phyloP scores from a whole-genome alignment of 495 filamentous ascomycete species.

The Penicillium coffeae region DNA sequence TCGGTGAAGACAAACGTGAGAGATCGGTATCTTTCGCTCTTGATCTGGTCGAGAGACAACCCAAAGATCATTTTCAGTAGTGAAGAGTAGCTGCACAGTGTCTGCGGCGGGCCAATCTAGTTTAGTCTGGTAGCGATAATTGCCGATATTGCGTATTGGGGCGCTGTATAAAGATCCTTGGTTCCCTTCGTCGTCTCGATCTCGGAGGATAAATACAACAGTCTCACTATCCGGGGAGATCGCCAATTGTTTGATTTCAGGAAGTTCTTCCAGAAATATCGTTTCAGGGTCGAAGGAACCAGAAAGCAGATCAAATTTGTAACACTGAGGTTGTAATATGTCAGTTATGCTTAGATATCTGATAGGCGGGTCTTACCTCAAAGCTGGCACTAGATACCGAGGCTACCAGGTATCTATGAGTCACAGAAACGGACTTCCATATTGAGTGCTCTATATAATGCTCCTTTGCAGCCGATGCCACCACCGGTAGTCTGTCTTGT shows the following conservation, averaged over 20 bases:
- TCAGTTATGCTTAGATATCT: background rate
- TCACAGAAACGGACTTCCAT: slow-evolving; percentile 6
- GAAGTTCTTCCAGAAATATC: background rate
- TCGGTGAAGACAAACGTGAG: background rate
- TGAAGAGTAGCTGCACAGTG: slow-evolving; percentile 23
- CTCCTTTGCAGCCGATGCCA: background rate
- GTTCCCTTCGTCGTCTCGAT: slow-evolving; percentile 4
- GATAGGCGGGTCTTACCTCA: too few relatives aligned
- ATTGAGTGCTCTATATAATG: background rate
- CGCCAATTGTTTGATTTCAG: slow-evolving; percentile 20
- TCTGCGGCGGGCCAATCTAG: slow-evolving; percentile 19
- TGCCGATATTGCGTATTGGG: background rate
- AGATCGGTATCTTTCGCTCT: slow-evolving; percentile 4
- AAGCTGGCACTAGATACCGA: slow-evolving; percentile 1
- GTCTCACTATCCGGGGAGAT: slow-evolving; percentile 27
- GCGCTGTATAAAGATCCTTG: slow-evolving; percentile 5
- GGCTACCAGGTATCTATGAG: slow-evolving; percentile 4
- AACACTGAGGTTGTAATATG: background rate
- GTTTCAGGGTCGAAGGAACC: background rate
- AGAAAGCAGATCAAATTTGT: slow-evolving; percentile 4
- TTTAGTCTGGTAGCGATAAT: background rate
- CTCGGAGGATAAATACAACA: slow-evolving; percentile 16
- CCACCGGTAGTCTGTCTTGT: background rate
- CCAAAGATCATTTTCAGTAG: slow-evolving; percentile 20
- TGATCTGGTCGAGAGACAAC: slow-evolving; percentile 23